Percentiles rank a stretch among this genome's conserved stretches.
phyloP scores from a whole-genome alignment of 495 filamentous ascomycete species.

The Aspergillus olivimuriae region DNA sequence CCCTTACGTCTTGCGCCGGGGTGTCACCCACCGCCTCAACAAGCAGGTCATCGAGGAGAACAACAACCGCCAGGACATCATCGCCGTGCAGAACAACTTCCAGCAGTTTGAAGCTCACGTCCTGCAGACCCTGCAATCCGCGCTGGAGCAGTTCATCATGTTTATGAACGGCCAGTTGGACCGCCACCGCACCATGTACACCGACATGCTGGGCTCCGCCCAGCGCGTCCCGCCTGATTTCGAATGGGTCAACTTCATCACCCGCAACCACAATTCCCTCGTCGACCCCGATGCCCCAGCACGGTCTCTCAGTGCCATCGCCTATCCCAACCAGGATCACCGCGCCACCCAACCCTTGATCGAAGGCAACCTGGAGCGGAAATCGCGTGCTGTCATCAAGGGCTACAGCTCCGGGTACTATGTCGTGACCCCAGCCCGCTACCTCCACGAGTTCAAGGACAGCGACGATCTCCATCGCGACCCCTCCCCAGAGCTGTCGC shows the following conservation, averaged over 20 bases:
- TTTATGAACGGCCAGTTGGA: slow-evolving; percentile 75
- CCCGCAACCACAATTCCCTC: slow-evolving; percentile 61
- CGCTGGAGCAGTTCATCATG: slow-evolving; percentile 72
- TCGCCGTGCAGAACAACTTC: slow-evolving; percentile 85
- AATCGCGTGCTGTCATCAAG: slow-evolving; percentile 70
- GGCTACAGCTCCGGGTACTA: slow-evolving; percentile 80
- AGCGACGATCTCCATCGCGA: slow-evolving; percentile 78
- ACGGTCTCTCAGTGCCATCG: slow-evolving; percentile 62
- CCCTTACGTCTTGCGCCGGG: slow-evolving; percentile 81
- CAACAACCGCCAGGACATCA: slow-evolving; percentile 82
- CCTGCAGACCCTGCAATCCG: slow-evolving; percentile 72
- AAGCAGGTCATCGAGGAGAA: slow-evolving; percentile 95
- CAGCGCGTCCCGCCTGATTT: slow-evolving; percentile 84
- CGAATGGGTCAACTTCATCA: slow-evolving; percentile 81
- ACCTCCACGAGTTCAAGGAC: slow-evolving; percentile 93
- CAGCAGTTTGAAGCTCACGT: slow-evolving; percentile 82
- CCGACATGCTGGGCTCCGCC: slow-evolving; percentile 70
- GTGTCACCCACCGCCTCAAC: slow-evolving; percentile 73
- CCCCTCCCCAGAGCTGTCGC: slow-evolving; percentile 74
- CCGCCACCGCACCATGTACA: slow-evolving; percentile 68
- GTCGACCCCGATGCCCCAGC: slow-evolving; percentile 71
- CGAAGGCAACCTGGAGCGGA: slow-evolving; percentile 81
- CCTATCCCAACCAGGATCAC: slow-evolving; percentile 87
- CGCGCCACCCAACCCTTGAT: slow-evolving; percentile 71
- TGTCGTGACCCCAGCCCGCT: slow-evolving; percentile 78